phyloP scores from a whole-genome alignment of 139 green algal species.

The Spirogloea muscicola region DNA sequence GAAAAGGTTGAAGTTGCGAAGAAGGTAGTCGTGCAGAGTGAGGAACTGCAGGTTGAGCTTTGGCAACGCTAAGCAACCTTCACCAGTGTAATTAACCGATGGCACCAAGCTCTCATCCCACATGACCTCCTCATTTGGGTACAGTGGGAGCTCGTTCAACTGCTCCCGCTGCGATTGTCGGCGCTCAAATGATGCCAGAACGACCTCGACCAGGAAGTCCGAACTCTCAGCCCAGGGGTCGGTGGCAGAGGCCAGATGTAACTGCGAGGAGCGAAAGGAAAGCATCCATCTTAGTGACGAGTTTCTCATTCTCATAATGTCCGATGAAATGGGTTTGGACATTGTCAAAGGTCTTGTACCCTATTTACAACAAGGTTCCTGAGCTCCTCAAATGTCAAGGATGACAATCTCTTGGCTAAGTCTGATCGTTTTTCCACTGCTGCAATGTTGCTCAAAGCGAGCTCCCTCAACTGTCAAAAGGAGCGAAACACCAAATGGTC shows the following conservation, averaged over 20 bases:
- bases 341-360: too few relatives aligned
- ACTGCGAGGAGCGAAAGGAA: too few relatives aligned
- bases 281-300: too few relatives aligned
- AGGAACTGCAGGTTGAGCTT: slow-evolving; percentile 99
- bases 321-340: too few relatives aligned
- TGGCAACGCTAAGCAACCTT: slow-evolving; percentile 80
- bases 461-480: too few relatives aligned
- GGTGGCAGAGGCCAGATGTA: slow-evolving; percentile 70
- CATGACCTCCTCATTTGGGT: slow-evolving; percentile 90
- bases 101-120: slow-evolving; percentile 82
- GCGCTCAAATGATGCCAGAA: slow-evolving; percentile 70
- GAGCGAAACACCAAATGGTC: too few relatives aligned
- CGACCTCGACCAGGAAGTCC: slow-evolving; percentile 75
- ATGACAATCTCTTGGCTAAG: too few relatives aligned
- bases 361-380: too few relatives aligned
- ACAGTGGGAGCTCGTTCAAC: slow-evolving; percentile 91
- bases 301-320: too few relatives aligned
- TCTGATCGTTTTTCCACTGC: too few relatives aligned
- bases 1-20: slow-evolving; percentile 97
- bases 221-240: slow-evolving; percentile 65
- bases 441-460: too few relatives aligned
- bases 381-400: too few relatives aligned
- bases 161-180: slow-evolving; percentile 64
- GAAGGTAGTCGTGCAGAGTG: slow-evolving; percentile 89
- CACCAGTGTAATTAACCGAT: slow-evolving; percentile 54